Conservation (phyloP, 73 alveolate species). For the Paramecium biaurelia region DNA sequence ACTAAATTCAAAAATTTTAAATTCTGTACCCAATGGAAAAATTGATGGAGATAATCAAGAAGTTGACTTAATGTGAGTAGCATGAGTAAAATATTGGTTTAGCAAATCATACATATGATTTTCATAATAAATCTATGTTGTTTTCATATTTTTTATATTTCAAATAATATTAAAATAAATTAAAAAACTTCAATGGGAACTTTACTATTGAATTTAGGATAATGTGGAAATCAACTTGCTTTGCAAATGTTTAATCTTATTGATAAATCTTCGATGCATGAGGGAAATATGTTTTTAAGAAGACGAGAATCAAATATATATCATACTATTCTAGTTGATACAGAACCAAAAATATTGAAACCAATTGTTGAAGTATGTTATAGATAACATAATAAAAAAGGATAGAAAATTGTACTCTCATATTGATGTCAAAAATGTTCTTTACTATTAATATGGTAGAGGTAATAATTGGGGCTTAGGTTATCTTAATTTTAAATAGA, state of each 20-base stretch:
- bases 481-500: constrained; percentile 69
- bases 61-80: no score
- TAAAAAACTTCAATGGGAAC: constrained; percentile 40
- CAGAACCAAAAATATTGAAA: constrained; percentile 68
- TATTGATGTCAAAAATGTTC: constrained; percentile 66
- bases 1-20: no score
- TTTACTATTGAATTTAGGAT: constrained; percentile 56
- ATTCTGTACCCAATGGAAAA: no score
- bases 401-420: constrained; percentile 65
- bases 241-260: constrained; percentile 47
- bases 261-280: constrained; percentile 52
- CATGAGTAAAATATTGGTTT: neutral
- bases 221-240: constrained; percentile 72
- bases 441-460: constrained; percentile 83
- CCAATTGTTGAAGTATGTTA: constrained; percentile 62
- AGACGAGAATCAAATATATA: constrained; percentile 53
- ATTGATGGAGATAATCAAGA: no score
- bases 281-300: constrained; percentile 55
- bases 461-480: constrained; percentile 99
- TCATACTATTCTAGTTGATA: constrained; percentile 63
- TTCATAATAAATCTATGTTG: neutral
- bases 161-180: neutral
- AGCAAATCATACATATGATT: neutral
- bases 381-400: constrained; percentile 50
- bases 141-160: neutral